A percentile compares a stretch with the other conserved stretches of the same genome.
Conservation (phyloP, 1,284 basidiomycete genomes). For the Apiotrichum mycotoxinovorans region DNA sequence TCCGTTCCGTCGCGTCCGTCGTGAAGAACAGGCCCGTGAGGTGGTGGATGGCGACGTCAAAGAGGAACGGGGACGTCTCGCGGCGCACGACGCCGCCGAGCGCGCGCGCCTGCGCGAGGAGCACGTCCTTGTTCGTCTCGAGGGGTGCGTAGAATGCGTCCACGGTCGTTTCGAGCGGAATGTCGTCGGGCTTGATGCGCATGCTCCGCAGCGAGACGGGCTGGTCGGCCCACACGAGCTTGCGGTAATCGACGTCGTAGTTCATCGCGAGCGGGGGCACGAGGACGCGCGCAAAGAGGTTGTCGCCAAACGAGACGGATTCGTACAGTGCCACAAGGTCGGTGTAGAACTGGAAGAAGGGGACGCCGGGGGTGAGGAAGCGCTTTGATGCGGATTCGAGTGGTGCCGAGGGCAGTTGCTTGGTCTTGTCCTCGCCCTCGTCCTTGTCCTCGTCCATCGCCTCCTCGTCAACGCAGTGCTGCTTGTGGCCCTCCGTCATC, state of each 20-base stretch:
- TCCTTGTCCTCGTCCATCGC: constrained; percentile 31
- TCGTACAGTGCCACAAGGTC: constrained; percentile 88
- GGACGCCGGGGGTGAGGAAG: constrained; percentile 62
- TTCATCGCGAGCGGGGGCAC: constrained; percentile 64
- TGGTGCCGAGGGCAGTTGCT: constrained; percentile 19
- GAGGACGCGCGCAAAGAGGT: constrained; percentile 70
- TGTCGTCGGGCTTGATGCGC: constrained; percentile 41
- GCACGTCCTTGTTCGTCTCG: constrained; percentile 64
- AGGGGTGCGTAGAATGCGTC: constrained; percentile 67
- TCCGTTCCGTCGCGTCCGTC: constrained; percentile 24
- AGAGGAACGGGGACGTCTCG: constrained; percentile 56
- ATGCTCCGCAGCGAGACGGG: constrained; percentile 60
- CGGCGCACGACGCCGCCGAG: constrained; percentile 44
- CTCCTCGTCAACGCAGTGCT: constrained; percentile 30
- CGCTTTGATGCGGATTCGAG: constrained; percentile 61
- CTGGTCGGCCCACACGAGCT: constrained; percentile 76
- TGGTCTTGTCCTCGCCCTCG: neutral
- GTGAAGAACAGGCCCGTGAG: constrained; percentile 69
- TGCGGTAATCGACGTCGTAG: constrained; percentile 80
- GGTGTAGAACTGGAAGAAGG: constrained; percentile 92
- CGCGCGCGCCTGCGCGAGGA: constrained; percentile 55
- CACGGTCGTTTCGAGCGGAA: constrained; percentile 43
- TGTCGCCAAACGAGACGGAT: constrained; percentile 80
- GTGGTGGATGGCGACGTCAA: constrained; percentile 72
- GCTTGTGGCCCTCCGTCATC: constrained; percentile 28